phyloP scores from a whole-genome alignment of 306 rosid genomes.

The Datisca glomerata region DNA sequence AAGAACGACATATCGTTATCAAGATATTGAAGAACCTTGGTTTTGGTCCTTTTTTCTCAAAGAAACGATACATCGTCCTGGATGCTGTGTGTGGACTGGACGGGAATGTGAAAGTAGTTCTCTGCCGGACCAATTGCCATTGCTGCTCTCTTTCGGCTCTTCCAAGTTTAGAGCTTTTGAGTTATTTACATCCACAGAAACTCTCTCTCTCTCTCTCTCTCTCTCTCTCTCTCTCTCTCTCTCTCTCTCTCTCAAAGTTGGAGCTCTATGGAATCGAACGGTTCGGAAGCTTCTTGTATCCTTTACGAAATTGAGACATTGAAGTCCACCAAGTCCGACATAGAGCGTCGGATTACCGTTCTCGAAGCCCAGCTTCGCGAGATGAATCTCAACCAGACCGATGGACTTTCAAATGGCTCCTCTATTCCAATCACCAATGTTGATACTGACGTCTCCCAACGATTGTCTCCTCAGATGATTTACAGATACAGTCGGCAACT shows the following conservation, averaged over 20 bases:
- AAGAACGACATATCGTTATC: too few relatives aligned
- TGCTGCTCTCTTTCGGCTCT: too few relatives aligned
- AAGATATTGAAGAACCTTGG: too few relatives aligned
- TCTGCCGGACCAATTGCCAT: too few relatives aligned
- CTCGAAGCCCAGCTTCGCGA: slow-evolving; percentile 56
- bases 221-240: background rate
- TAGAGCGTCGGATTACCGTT: slow-evolving; percentile 45
- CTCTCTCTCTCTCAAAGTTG: background rate
- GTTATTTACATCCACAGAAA: too few relatives aligned
- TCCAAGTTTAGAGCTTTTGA: too few relatives aligned
- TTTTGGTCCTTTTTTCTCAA: too few relatives aligned
- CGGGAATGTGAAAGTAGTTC: too few relatives aligned
- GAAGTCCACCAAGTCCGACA: slow-evolving; percentile 31
- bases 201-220: too few relatives aligned
- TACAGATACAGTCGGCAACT: slow-evolving; percentile 96
- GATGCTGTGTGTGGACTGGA: too few relatives aligned
- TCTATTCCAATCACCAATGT: slow-evolving; percentile 17
- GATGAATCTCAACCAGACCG: slow-evolving; percentile 24
- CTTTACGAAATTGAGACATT: slow-evolving; percentile 40
- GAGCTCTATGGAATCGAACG: slow-evolving; percentile 24
- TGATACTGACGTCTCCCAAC: slow-evolving; percentile 19
- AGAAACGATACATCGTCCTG: too few relatives aligned
- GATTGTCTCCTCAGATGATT: slow-evolving; percentile 50
- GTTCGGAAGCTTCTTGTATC: slow-evolving; percentile 30
- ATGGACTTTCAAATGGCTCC: slow-evolving; percentile 22